phyloP scores from a whole-genome alignment of 768 basidiomycete genomes.

The Scleroderma bovista region DNA sequence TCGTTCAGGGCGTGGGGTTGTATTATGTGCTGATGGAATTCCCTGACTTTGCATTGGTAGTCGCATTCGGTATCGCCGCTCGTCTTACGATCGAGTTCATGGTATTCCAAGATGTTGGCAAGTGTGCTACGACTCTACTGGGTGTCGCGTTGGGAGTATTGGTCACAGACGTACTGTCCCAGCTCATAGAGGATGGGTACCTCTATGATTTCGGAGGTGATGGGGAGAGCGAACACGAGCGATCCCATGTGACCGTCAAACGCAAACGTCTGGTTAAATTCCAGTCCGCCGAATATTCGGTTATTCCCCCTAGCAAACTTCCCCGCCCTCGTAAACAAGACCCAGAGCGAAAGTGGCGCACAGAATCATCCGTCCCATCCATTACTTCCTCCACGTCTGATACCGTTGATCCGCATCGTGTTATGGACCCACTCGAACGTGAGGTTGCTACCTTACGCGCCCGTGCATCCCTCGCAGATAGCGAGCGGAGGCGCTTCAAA shows the following conservation, averaged over 20 bases:
- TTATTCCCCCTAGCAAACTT: constrained; percentile 19
- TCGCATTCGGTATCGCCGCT: constrained; percentile 51
- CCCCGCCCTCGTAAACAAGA: constrained; percentile 24
- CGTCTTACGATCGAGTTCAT: constrained; percentile 65
- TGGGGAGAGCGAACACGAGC: constrained; percentile 15
- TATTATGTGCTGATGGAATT: constrained; percentile 58
- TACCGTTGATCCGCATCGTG: constrained; percentile 50
- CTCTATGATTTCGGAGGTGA: constrained; percentile 25
- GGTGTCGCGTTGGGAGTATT: constrained; percentile 67
- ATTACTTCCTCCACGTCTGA: constrained; percentile 65
- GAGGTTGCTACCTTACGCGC: constrained; percentile 73
- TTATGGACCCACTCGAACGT: constrained; percentile 62
- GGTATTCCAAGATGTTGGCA: constrained; percentile 45
- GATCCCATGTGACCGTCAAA: constrained; percentile 10
- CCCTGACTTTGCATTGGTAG: constrained; percentile 47
- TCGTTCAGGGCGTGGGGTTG: constrained; percentile 72
- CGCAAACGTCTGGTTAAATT: constrained; percentile 45
- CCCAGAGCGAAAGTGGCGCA: constrained; percentile 26
- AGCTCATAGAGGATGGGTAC: constrained; percentile 50
- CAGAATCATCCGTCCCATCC: constrained; percentile 41
- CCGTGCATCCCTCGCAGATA: constrained; percentile 76
- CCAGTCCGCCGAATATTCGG: constrained; percentile 31
- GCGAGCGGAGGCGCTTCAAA: constrained; percentile 74
- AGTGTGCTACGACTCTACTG: constrained; percentile 54
- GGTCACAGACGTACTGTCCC: constrained; percentile 65